A percentile compares a stretch with the other conserved stretches of the same genome.
Conservation (phyloP, 1,139 yeast genomes). For the Nakaseomyces delphensis region DNA sequence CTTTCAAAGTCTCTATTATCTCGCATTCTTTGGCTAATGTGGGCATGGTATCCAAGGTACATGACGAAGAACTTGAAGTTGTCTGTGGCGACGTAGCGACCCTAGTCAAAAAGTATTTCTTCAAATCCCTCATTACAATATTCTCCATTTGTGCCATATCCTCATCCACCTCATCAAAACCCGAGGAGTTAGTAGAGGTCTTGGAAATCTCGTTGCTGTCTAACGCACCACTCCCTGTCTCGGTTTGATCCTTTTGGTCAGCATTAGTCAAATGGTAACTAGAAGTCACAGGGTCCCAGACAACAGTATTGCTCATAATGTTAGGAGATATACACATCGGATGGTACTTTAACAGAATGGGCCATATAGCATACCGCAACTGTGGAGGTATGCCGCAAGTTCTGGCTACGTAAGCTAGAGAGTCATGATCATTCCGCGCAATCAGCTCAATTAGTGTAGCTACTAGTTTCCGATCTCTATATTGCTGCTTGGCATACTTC, state of each 20-base stretch:
- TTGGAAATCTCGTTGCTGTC: constrained; percentile 1
- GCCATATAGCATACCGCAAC: constrained; percentile 76
- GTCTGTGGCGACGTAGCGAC: constrained; percentile 7
- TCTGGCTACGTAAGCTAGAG: constrained; percentile 68
- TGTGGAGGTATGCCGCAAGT: constrained; percentile 83
- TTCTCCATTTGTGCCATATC: constrained; percentile 13
- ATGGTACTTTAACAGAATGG: constrained; percentile 67
- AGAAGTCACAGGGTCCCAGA: constrained; percentile 17
- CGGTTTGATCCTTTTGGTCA: neutral
- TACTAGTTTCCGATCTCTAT: constrained; percentile 23
- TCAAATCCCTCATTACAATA: constrained; percentile 24
- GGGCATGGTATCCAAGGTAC: constrained; percentile 16
- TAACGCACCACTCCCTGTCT: constrained; percentile 10
- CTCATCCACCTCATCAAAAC: neutral
- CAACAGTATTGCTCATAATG: constrained; percentile 46
- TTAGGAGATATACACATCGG: constrained; percentile 77
- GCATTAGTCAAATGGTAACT: constrained; percentile 5
- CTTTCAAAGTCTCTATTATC: constrained; percentile 50
- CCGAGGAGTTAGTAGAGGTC: constrained; percentile 4
- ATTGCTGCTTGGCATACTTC: constrained; percentile 25
- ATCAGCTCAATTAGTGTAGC: constrained; percentile 25
- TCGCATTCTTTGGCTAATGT: constrained; percentile 36
- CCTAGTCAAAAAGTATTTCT: constrained; percentile 18
- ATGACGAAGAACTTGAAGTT: constrained; percentile 4
- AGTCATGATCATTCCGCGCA: constrained; percentile 32